These are phyloP conservation scores for Kuraishia cidri DNA, from an alignment of 805 yeast genomes.

Conservation along the genomic window DNA sequence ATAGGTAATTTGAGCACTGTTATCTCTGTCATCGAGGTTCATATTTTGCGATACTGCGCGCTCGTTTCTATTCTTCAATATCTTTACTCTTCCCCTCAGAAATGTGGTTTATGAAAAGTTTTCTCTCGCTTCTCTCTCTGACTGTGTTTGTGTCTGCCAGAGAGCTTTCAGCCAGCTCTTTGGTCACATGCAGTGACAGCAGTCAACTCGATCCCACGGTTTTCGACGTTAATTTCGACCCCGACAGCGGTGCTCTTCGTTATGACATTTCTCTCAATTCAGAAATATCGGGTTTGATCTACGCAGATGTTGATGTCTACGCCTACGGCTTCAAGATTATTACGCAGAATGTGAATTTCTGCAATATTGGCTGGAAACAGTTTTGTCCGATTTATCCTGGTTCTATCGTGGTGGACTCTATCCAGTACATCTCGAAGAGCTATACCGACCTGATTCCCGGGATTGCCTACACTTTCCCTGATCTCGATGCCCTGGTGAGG, in stretches of 20 bases:
- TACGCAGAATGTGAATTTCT: constrained; percentile 47
- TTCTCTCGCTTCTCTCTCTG: too few species aligned
- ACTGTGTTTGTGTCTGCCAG: constrained; percentile 11
- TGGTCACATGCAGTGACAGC: constrained; percentile 79
- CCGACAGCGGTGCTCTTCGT: constrained; percentile 56
- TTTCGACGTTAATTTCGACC: constrained; percentile 70
- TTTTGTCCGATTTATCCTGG: constrained; percentile 89
- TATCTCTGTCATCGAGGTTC: too few species aligned
- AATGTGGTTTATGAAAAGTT: too few species aligned
- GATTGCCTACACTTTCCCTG: constrained; percentile 80
- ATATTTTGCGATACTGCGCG: too few species aligned
- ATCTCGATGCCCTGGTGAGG: constrained; percentile 72
- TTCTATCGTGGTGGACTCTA: constrained; percentile 62
- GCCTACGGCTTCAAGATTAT: constrained; percentile 83
- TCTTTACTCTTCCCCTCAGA: too few species aligned
- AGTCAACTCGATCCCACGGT: constrained; percentile 65
- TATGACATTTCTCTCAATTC: constrained; percentile 67
- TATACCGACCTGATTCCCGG: constrained; percentile 64
- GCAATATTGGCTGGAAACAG: constrained; percentile 69
- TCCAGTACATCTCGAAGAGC: constrained; percentile 42
- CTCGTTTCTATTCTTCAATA: too few species aligned
- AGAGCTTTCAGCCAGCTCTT: constrained; percentile 53
- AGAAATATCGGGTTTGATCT: constrained; percentile 54
- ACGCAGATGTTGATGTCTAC: constrained; percentile 64
- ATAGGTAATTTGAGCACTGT: too few species aligned